Conservation (phyloP, 495 filamentous ascomycete species). For the Penicillium bovifimosum region DNA sequence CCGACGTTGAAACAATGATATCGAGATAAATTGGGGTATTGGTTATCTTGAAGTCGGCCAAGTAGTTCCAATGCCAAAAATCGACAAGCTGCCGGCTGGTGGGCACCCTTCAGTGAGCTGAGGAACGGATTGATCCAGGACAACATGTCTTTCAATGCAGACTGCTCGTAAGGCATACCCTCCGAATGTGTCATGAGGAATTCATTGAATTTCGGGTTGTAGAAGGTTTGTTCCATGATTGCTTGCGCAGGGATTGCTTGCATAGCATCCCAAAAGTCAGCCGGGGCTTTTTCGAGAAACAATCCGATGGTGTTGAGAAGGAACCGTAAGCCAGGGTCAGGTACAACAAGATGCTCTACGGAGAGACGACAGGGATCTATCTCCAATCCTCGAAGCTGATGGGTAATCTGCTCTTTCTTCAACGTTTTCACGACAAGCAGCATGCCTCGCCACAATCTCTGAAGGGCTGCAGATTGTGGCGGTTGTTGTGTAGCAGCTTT, state of each 20-base stretch:
- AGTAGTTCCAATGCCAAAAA: conserved; percentile 65
- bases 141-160: conserved; percentile 54
- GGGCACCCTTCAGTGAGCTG: conserved; percentile 63
- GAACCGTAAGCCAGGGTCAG: conserved; percentile 53
- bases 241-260: conserved; percentile 67
- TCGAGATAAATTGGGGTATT: conserved; percentile 39
- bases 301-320: conserved; percentile 59
- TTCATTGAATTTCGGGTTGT: conserved; percentile 58
- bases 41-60: conserved; percentile 52
- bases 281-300: conserved; percentile 66
- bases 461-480: conserved; percentile 46
- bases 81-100: conserved; percentile 67
- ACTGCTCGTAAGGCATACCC: conserved; percentile 48
- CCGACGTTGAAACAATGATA: conserved; percentile 49
- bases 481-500: conserved; percentile 40
- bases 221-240: conserved; percentile 71
- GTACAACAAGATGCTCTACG: conserved; percentile 65
- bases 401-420: conserved; percentile 68
- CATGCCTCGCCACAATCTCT: conserved; percentile 71
- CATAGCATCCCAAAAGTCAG: conserved; percentile 82
- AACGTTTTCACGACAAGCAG: conserved; percentile 62
- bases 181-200: conserved; percentile 53
- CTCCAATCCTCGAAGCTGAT: conserved; percentile 72
- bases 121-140: conserved; percentile 73
- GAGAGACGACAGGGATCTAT: conserved; percentile 70